Base-by-base conservation (phyloP, 1,139 yeast species). In the Meyerozyma athensensis region DNA sequence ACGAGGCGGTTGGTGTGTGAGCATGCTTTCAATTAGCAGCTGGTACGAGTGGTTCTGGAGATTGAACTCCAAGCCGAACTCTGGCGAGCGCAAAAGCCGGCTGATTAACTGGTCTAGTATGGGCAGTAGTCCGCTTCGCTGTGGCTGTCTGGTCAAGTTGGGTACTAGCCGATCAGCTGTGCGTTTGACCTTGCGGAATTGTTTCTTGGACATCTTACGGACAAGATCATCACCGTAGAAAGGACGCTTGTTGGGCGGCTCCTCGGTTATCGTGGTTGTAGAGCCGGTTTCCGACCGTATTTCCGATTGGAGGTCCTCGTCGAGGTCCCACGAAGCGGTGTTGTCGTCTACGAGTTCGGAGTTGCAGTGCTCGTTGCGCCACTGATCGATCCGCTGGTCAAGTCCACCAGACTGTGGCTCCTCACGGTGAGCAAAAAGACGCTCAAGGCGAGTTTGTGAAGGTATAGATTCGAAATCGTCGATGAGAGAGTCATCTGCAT, bases 321-420 rank as follows among this genome's bases (percentile, higher is more conserved):
- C 74, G 41, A 69, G 52, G 46, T 68, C 68, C 74, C 74, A 69
- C 36, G 69, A 63, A 12, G 75, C 75, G 4, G 62, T 57, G 45
- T 68, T 68, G 43, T 69, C 75, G 42, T 66, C 70, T 5, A 64
- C 54, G 20, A 56, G 33, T 26, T 49, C 42, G 36, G 20, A 3
- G 13, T 37, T 34, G 44, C 17, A 28, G 16, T 33, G 45, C 41
- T 39, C 35, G 36, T 39, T 36, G 32, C 45, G 44, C 56, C 56
- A 52, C 30, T 43, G 44, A 39, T 49, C 38, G 18, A 52, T 52
- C 30, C 53, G 43, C 39, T 58, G 58, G 39, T 49, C 43, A 13
- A 59, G 53, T 23, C 56, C 43, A 10, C 24, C 24, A 19, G 39
- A 17, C 22, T 24, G 21, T 7, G 26, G 30, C 14, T 35, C 34